A percentile compares a stretch with the other conserved stretches of the same genome.
Conservation (phyloP, 495 filamentous ascomycete species). For the Neurospora cerealis region DNA sequence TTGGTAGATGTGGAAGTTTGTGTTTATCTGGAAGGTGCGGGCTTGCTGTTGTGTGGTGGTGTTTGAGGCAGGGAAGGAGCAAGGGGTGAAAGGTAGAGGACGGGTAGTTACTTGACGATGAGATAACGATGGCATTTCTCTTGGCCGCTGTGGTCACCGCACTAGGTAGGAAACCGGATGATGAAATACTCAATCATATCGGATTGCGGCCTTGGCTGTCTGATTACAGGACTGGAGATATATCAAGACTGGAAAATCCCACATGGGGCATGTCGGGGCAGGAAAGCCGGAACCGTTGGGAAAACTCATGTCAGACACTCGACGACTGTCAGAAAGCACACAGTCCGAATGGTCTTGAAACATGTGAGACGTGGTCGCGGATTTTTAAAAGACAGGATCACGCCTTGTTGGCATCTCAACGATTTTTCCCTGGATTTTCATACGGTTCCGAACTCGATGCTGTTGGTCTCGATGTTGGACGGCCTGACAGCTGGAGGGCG, state of each 20-base stretch:
- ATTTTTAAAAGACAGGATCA: no score
- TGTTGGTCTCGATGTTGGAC: background rate
- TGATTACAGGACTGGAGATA: no score
- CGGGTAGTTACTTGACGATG: no score
- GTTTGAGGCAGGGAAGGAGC: background rate
- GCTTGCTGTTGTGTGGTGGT: background rate
- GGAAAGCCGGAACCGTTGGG: no score
- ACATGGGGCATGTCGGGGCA: no score
- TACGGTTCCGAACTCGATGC: background rate
- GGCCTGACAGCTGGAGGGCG: background rate
- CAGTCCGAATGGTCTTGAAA: accelerated
- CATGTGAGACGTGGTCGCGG: accelerated
- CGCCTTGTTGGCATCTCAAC: background rate
- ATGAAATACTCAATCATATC: no score
- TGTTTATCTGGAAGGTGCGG: background rate
- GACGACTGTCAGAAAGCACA: background rate
- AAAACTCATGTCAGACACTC: no score
- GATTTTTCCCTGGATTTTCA: background rate
- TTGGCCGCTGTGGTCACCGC: no score
- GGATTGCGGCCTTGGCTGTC: no score
- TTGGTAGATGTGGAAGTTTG: background rate
- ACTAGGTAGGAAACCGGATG: no score
- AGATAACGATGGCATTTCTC: no score
- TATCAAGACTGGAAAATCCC: no score
- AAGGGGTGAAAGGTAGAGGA: background rate